These are phyloP conservation scores for Gleditsia sinensis DNA, from an alignment of 306 rosid species.

Conservation along the genomic window DNA sequence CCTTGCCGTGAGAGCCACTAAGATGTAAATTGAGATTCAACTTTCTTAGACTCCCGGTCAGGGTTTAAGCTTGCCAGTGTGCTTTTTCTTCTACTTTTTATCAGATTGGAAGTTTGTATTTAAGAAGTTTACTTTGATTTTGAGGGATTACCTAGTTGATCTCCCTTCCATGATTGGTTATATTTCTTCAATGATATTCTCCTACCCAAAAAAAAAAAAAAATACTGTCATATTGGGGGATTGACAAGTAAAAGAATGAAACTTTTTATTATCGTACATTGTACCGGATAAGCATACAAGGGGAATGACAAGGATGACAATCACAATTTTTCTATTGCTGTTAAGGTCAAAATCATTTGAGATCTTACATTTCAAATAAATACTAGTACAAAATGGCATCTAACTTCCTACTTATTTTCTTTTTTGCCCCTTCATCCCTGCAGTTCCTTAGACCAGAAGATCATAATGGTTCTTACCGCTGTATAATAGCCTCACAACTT, in stretches of 20 bases:
- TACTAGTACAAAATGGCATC: constrained; percentile 22
- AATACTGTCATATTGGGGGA: background rate
- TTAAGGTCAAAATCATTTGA: constrained; percentile 1
- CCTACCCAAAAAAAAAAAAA: too few relatives aligned
- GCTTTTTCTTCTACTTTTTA: too few relatives aligned
- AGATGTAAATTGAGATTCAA: too few relatives aligned
- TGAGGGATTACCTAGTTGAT: too few relatives aligned
- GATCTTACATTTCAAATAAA: background rate
- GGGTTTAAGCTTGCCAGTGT: too few relatives aligned
- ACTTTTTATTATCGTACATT: background rate
- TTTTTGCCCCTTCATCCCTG: background rate
- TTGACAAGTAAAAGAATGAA: background rate
- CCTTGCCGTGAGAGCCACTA: too few relatives aligned
- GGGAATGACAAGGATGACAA: background rate
- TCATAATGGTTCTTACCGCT: constrained; percentile 94
- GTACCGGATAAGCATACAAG: background rate
- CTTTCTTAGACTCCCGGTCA: too few relatives aligned
- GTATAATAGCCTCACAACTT: constrained; percentile 75
- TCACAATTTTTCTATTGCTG: background rate
- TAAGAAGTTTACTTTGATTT: too few relatives aligned
- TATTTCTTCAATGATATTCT: too few relatives aligned
- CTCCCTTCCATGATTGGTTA: too few relatives aligned
- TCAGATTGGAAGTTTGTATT: too few relatives aligned
- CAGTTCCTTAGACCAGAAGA: constrained; percentile 65
- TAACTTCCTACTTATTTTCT: background rate